Evolutionary conservation across 2,329 filamentous ascomycete species (phyloP), one percentile per base, ranked within the genome.

Genomic region (Dothideomycetidae sp.): DNA sequence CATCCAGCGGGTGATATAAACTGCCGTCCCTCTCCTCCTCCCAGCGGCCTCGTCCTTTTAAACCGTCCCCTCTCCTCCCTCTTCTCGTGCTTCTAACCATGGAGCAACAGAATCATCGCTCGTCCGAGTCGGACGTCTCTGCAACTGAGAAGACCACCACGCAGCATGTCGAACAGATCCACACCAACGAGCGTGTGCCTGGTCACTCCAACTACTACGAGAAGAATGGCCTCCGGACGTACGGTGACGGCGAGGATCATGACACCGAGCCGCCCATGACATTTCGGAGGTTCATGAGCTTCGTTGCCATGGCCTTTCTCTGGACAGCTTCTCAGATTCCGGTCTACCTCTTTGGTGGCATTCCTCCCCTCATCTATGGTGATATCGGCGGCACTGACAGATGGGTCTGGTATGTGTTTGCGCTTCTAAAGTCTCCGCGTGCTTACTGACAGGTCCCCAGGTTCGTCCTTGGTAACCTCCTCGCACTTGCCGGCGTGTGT

Each of bases 401-500:
- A 43, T 76, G 69, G 66, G 61, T 72, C n/a, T 76, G 73, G 75
- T n/a, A n/a, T n/a, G n/a, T n/a, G n/a, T 68, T 75, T 55, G 59
- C 70, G 10, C 56, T 64, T 2, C 62, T 58, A 3, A 44, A 47
- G 23, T 38, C n/a, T 45, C 4, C 17, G 42, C 4, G 29, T 37
- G 5, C 35, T 45, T 5, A 16, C 17, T 23, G 26, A n/a, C n/a
- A n/a, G n/a, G n/a, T n/a, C n/a, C n/a, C n/a, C n/a, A n/a, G n/a
- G n/a, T 54, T 56, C 31, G 39, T 58, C 9, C 53, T 64, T 16
- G 61, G 53, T 11, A 68, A 74, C 44, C 57, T 75, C 5, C 63
- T 75, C n/a, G 62, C 68, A 2, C 63, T 68, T 33, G 70, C 70
- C 2, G 67, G 66, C 3, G 56, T 75, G 2, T 73, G 69, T 41